Evolutionary conservation across 805 yeast genomes (phyloP), one percentile per base, ranked within the genome.

Genomic region (Candida insectalens): DNA sequence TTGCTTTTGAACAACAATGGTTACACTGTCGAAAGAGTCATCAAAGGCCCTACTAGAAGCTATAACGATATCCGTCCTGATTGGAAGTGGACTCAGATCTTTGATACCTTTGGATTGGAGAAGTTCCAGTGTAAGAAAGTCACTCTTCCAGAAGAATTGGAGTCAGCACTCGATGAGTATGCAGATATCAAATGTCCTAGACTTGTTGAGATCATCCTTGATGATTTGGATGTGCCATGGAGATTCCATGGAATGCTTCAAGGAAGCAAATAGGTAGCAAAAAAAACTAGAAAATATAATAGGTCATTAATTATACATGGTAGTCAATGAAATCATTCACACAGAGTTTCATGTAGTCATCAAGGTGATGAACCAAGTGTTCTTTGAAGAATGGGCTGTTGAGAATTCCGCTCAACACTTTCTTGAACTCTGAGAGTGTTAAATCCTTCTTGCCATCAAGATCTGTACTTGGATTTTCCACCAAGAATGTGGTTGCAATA

Each of bases 11-110:
- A 88, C 59, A 88, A 88, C 57, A 69, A 71, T 37, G 96, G 96
- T 2, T 88, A 88, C 60, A 80, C 95, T 0, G 85, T 88, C 32
- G 96, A 88, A 62, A 72, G 96, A 52, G 72, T 78, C 17, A 83
- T 88, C 45, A 71, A 77, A 50, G 96, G 96, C 4, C 80, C 84
- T 19, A 60, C 69, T 19, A 72, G 83, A 51, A 57, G 69, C 1
- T 88, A 87, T 56, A 88, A 88, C 54, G 95, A 87, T 46, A 78
- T 88, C 38, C 73, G 78, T 52, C 79, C 80, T 27, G 55, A 66
- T 38, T 88, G 96, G 95, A 65, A 79, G 41, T 87, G 94, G 94
- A 67, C 78, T 2, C 59, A 72, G 38, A 59, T 83, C 23, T 69
- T 83, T 42, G 64, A 70, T 37, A 69, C 73, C 13, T 80, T 88